Evolutionary conservation across 768 basidiomycete genomes (phyloP).

Genomic region (Phlebiopsis gigantea): DNA sequence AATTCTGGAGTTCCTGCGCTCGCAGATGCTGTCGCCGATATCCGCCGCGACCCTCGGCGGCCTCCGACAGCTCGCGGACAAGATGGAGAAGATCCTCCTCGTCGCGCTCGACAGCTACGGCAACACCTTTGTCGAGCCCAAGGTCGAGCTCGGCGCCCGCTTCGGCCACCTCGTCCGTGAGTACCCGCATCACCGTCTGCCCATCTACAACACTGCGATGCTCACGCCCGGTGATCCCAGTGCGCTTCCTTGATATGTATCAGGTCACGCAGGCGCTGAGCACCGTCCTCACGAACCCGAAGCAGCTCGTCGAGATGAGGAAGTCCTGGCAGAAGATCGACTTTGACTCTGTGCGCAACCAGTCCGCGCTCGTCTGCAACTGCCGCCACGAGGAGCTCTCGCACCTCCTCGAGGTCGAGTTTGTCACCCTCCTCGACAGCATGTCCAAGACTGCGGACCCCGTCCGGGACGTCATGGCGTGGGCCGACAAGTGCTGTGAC

Average conservation of each 20-base stretch:
- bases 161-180: conserved; percentile 86
- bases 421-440: conserved; percentile 69
- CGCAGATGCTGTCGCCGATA: conserved; percentile 79
- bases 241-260: conserved; percentile 88
- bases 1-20: conserved; percentile 80
- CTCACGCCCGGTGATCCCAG: conserved; percentile 32
- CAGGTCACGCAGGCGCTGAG: conserved; percentile 87
- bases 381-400: conserved; percentile 87
- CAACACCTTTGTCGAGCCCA: conserved; percentile 86
- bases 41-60: conserved; percentile 60
- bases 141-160: conserved; percentile 85
- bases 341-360: conserved; percentile 87
- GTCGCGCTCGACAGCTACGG: conserved; percentile 79
- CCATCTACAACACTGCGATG: neutral
- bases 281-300: conserved; percentile 84
- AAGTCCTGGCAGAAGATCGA: conserved; percentile 85
- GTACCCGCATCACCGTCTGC: conserved; percentile 29
- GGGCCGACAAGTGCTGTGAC: conserved; percentile 90
- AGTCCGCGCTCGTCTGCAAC: conserved; percentile 90
- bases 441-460: conserved; percentile 71
- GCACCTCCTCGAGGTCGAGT: conserved; percentile 81
- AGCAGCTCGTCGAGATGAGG: conserved; percentile 81
- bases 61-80: conserved; percentile 77
- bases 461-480: conserved; percentile 81
- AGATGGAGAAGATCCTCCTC: conserved; percentile 88